These are phyloP conservation scores for Nephelium lappaceum DNA, from an alignment of 345 rosid species.

Conservation along the genomic window DNA sequence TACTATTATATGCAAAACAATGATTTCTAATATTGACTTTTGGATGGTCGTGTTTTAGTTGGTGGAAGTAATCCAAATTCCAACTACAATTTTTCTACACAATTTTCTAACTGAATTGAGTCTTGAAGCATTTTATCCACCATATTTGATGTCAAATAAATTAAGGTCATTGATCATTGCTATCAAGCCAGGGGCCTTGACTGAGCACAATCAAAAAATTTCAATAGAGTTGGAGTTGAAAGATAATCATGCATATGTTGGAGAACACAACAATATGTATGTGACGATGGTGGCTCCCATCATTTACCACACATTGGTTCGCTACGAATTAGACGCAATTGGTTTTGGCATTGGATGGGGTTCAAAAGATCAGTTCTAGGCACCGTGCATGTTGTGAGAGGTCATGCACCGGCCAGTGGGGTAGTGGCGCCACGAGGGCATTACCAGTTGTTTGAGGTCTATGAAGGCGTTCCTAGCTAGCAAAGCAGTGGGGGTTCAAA, in stretches of 20 bases:
- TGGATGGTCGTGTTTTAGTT: constrained; percentile 45
- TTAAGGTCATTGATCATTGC: constrained; percentile 26
- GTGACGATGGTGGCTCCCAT: constrained; percentile 53
- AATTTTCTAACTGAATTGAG: constrained; percentile 44
- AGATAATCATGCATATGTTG: not conserved
- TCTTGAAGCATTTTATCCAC: constrained; percentile 49
- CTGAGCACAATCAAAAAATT: constrained; percentile 28
- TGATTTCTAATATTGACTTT: not conserved
- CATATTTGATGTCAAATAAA: constrained; percentile 34
- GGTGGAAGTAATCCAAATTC: constrained; percentile 50
- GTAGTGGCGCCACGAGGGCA: constrained; percentile 51
- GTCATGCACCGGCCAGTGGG: constrained; percentile 31
- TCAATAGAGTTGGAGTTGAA: constrained; percentile 20
- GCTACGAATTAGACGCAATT: constrained; percentile 64
- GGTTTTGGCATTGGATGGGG: constrained; percentile 34
- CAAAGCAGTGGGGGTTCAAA: constrained; percentile 39
- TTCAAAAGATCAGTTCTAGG: not conserved
- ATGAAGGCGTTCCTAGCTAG: constrained; percentile 51
- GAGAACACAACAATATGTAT: constrained; percentile 15
- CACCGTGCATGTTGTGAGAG: constrained; percentile 8
- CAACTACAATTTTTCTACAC: constrained; percentile 33
- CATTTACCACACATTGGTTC: constrained; percentile 66
- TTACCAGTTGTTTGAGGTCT: constrained; percentile 43
- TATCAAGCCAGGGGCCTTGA: constrained; percentile 12
- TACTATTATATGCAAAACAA: too few relatives aligned